A percentile compares a stretch with the other conserved stretches of the same genome.
phyloP scores from a whole-genome alignment of 2,329 filamentous ascomycete species.

The Incumbomyces lentus region DNA sequence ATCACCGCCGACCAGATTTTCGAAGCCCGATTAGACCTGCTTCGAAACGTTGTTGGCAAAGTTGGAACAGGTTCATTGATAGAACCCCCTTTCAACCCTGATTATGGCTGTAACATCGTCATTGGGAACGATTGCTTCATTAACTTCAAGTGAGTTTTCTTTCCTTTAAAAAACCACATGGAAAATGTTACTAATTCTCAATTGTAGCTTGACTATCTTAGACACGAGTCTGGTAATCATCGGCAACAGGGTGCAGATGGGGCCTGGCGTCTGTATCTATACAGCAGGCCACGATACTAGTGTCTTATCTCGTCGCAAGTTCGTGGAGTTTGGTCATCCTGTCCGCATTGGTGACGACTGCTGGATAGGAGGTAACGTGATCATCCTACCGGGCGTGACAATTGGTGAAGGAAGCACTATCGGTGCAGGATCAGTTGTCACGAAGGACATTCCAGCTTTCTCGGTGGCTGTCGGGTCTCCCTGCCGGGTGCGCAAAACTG shows the following conservation, averaged over 20 bases:
- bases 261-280: conserved; percentile 43
- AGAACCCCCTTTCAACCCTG: conserved; percentile 42
- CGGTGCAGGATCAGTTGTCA: conserved; percentile 32
- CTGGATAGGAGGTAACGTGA: conserved; percentile 22
- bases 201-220: conserved; percentile 28
- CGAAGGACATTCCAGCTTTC: conserved; percentile 28
- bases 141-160: no score
- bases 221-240: conserved; percentile 45
- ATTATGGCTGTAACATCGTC: conserved; percentile 57
- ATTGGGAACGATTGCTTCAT: conserved; percentile 56
- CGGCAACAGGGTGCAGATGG: conserved; percentile 42
- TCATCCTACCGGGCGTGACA: conserved; percentile 32
- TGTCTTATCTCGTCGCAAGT: conserved; percentile 36
- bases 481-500: conserved; percentile 26
- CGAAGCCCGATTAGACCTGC: conserved; percentile 36
- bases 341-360: conserved; percentile 40
- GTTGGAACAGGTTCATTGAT: conserved; percentile 29
- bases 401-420: conserved; percentile 34
- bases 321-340: conserved; percentile 40
- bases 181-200: no score
- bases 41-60: conserved; percentile 41
- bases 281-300: conserved; percentile 44
- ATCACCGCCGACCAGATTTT: conserved; percentile 30
- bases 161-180: no score
- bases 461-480: conserved; percentile 31